Conservation (phyloP, 176 grass and related monocot genomes). For the Triticum timopheevii region DNA sequence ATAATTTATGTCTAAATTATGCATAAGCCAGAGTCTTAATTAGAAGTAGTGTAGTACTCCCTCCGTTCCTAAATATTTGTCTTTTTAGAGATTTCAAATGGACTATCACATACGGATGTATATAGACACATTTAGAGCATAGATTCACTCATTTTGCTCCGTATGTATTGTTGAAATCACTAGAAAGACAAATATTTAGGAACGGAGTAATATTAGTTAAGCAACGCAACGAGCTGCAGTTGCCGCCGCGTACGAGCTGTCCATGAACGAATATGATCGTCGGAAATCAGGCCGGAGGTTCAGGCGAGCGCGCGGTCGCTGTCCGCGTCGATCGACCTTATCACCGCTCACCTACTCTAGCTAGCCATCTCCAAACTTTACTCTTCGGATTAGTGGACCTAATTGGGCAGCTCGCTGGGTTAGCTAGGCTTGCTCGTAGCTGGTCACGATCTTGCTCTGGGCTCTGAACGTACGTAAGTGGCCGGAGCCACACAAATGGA, state of each 20-base stretch:
- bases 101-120: too few relatives aligned
- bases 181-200: too few relatives aligned
- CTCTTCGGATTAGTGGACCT: background rate
- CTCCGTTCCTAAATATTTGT: too few relatives aligned
- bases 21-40: background rate
- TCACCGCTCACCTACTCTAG: background rate
- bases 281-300: background rate
- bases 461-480: background rate
- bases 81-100: too few relatives aligned
- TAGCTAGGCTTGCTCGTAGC: background rate
- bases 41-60: background rate
- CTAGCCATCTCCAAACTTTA: background rate
- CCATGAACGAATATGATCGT: background rate
- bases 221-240: background rate
- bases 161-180: too few relatives aligned
- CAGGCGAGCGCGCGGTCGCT: background rate
- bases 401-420: background rate
- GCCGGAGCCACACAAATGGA: too few relatives aligned
- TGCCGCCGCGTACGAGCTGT: background rate
- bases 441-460: background rate
- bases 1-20: background rate
- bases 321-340: background rate
- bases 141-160: too few relatives aligned
- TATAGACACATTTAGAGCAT: too few relatives aligned
- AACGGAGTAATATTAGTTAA: background rate